Conservation (phyloP, 169 alveolate species). For the Plasmodium cynomolgi region DNA sequence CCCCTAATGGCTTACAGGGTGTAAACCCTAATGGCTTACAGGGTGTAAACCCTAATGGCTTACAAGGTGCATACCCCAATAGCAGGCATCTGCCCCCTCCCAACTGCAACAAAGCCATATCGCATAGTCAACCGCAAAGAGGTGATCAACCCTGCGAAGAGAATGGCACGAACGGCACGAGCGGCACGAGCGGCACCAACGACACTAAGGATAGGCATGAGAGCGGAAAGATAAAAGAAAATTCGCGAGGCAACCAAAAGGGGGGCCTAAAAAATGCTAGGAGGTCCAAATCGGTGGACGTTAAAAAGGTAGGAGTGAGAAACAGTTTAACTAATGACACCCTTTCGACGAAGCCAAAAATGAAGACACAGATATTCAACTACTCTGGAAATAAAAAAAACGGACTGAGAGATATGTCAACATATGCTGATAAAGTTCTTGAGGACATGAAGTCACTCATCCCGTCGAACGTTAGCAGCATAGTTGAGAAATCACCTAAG, state of each 20-base stretch:
- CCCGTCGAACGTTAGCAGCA: constrained; percentile 25
- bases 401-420: constrained; percentile 75
- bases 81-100: neutral
- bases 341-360: neutral
- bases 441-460: constrained; percentile 71
- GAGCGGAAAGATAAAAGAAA: neutral
- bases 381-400: constrained; percentile 47
- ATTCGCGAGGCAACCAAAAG: neutral
- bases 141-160: neutral
- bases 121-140: neutral
- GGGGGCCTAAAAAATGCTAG: neutral
- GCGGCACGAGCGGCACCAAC: neutral
- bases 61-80: neutral
- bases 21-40: neutral
- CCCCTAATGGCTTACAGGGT: neutral
- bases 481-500: neutral
- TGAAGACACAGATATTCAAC: constrained; percentile 56
- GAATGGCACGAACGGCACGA: neutral
- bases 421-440: constrained; percentile 68
- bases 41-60: neutral
- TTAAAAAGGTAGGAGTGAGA: constrained; percentile 5
- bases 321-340: neutral
- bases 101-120: neutral
- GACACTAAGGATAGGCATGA: neutral
- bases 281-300: constrained; percentile 53